These are phyloP conservation scores for Silene latifolia DNA, from an alignment of 148 eudicot genomes.

Conservation along the genomic window DNA sequence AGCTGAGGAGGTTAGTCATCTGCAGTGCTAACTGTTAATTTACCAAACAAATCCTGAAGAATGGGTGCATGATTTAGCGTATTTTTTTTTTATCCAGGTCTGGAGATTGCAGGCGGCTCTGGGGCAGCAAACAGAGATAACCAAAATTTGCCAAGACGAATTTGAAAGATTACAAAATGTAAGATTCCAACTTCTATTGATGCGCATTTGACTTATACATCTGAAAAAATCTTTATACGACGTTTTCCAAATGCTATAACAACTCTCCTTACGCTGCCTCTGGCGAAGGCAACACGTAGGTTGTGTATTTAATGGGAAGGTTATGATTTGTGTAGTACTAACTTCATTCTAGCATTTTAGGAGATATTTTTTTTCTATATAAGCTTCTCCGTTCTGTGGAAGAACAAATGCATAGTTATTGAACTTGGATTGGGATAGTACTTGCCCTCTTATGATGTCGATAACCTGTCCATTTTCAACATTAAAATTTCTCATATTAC, in stretches of 20 bases:
- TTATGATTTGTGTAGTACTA: too few species aligned
- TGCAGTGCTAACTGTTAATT: neutral
- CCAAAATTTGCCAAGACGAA: constrained; percentile 82
- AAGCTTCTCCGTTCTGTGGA: too few species aligned
- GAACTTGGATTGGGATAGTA: neutral
- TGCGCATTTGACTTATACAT: constrained; percentile 6
- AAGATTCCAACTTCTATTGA: constrained; percentile 23
- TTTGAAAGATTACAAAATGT: constrained; percentile 90
- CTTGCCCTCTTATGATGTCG: neutral
- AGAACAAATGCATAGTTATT: too few species aligned
- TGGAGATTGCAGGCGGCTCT: constrained; percentile 99
- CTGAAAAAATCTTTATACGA: neutral
- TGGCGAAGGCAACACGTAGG: too few species aligned
- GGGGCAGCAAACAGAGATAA: constrained; percentile 91
- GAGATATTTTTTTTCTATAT: too few species aligned
- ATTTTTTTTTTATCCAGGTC: constrained; percentile 47
- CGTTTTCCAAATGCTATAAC: neutral
- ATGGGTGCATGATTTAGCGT: neutral
- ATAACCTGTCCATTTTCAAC: too few species aligned
- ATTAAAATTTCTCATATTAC: neutral
- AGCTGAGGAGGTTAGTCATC: constrained; percentile 71
- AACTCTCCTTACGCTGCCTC: too few species aligned
- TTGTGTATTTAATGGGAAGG: too few species aligned
- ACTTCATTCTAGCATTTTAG: too few species aligned
- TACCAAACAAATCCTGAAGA: neutral